phyloP scores from a whole-genome alignment of 2,329 filamentous ascomycete species.

The Ophiocordyceps robertsii region DNA sequence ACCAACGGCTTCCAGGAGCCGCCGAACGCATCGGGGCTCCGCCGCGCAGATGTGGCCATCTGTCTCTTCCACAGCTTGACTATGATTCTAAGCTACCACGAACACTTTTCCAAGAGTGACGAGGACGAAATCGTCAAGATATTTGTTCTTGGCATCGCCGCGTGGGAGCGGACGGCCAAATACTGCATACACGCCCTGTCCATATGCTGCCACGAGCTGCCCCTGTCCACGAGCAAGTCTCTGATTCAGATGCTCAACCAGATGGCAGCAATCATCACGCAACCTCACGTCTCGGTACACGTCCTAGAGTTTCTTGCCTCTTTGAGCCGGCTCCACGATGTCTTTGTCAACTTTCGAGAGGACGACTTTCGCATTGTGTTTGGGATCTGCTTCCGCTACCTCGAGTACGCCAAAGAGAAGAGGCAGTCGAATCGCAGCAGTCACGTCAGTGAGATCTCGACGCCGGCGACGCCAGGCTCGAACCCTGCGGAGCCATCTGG shows the following conservation, averaged over 20 bases:
- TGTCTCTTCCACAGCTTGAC: constrained; percentile 80
- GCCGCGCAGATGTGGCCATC: constrained; percentile 77
- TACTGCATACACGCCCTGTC: constrained; percentile 90
- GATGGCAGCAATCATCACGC: constrained; percentile 93
- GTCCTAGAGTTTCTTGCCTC: constrained; percentile 92
- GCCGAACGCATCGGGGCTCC: constrained; percentile 62
- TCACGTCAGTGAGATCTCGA: constrained; percentile 27
- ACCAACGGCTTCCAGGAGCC: constrained; percentile 69
- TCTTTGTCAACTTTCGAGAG: constrained; percentile 80
- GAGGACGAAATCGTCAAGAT: constrained; percentile 81
- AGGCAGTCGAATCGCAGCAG: constrained; percentile 33
- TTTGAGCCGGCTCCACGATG: constrained; percentile 67
- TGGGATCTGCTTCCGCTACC: constrained; percentile 84
- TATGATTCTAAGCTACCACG: constrained; percentile 82
- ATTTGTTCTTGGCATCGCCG: constrained; percentile 73
- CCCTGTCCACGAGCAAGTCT: constrained; percentile 72
- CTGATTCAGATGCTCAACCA: constrained; percentile 78
- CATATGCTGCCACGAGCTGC: constrained; percentile 89
- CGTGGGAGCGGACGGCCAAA: constrained; percentile 76
- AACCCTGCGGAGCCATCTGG: constrained; percentile 9
- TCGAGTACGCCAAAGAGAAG: constrained; percentile 73
- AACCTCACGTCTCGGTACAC: constrained; percentile 81
- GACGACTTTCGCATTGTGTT: constrained; percentile 92
- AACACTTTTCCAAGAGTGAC: constrained; percentile 69
- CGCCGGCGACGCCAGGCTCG: constrained; percentile 9